Evolutionary conservation across 768 basidiomycete species (phyloP).

Genomic region (Boletellus emodensis): DNA sequence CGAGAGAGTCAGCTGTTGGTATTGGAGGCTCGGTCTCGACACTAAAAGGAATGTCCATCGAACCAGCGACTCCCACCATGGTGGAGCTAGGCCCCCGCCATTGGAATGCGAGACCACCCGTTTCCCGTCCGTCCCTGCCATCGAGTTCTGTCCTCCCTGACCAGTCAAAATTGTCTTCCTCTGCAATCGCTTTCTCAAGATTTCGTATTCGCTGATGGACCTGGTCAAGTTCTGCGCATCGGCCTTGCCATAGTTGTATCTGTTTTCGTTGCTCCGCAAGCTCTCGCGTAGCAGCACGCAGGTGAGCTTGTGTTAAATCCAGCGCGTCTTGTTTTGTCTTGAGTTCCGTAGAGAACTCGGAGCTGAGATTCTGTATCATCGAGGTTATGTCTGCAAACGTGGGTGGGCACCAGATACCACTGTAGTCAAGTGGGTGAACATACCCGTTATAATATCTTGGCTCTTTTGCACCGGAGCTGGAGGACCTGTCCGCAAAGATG

Average conservation of each 20-base stretch:
- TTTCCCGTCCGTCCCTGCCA: slow-evolving; percentile 35
- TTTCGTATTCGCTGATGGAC: slow-evolving; percentile 78
- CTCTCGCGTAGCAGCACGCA: slow-evolving; percentile 85
- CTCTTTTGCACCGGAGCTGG: slow-evolving; percentile 82
- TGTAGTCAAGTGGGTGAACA: background rate
- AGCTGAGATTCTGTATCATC: slow-evolving; percentile 75
- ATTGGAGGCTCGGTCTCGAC: slow-evolving; percentile 72
- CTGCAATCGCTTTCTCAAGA: slow-evolving; percentile 70
- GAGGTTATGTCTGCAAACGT: slow-evolving; percentile 64
- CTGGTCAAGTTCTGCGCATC: slow-evolving; percentile 77
- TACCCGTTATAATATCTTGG: slow-evolving; percentile 80
- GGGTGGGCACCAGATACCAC: slow-evolving; percentile 7
- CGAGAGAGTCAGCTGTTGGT: slow-evolving; percentile 54
- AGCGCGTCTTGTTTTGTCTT: slow-evolving; percentile 82
- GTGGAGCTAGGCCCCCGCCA: slow-evolving; percentile 66
- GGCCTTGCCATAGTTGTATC: slow-evolving; percentile 69
- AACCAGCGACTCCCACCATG: slow-evolving; percentile 59
- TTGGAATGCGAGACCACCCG: slow-evolving; percentile 56
- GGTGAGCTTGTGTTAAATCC: slow-evolving; percentile 82
- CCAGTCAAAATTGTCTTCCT: slow-evolving; percentile 87
- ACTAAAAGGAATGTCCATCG: slow-evolving; percentile 58
- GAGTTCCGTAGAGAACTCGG: slow-evolving; percentile 81
- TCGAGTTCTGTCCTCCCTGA: slow-evolving; percentile 63
- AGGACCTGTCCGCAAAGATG: slow-evolving; percentile 68
- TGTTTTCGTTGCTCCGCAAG: slow-evolving; percentile 88